Evolutionary conservation across 768 basidiomycete genomes (phyloP).

Genomic region (Dendrothele bispora): DNA sequence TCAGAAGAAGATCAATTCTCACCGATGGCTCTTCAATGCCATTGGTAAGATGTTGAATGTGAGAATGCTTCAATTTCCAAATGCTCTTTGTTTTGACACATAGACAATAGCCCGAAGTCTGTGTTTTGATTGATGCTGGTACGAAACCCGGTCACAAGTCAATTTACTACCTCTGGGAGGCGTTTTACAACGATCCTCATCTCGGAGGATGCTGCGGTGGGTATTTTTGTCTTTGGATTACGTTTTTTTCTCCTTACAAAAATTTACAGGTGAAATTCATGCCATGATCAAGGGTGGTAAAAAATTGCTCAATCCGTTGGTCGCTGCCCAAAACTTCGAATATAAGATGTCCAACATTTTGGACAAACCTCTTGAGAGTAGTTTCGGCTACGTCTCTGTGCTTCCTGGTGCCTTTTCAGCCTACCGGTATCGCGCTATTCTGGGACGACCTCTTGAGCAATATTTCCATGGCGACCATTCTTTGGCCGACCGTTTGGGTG

Average conservation of each 20-base stretch:
- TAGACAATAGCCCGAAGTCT: conserved; percentile 73
- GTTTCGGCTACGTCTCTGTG: conserved; percentile 95
- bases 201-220: conserved; percentile 85
- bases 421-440: conserved; percentile 91
- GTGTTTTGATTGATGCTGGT: conserved; percentile 91
- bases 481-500: conserved; percentile 86
- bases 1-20: conserved; percentile 94
- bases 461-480: conserved; percentile 90
- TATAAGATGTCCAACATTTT: conserved; percentile 99
- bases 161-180: conserved; percentile 94
- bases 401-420: conserved; percentile 96
- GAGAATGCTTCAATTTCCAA: conserved; percentile 17
- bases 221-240: conserved; percentile 6
- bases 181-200: conserved; percentile 77
- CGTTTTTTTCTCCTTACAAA: conserved; percentile 17
- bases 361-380: conserved; percentile 94
- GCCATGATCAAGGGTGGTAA: conserved; percentile 94
- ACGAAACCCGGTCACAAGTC: conserved; percentile 97
- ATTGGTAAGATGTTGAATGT: conserved; percentile 82
- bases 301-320: conserved; percentile 88
- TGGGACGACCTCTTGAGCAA: conserved; percentile 83
- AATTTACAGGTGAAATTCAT: conserved; percentile 65
- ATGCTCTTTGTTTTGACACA: background rate
- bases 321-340: conserved; percentile 96
- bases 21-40: conserved; percentile 95